Evolutionary conservation across 352 stramenopile genomes (phyloP).

Genomic region (Phytophthora nicotianae): DNA sequence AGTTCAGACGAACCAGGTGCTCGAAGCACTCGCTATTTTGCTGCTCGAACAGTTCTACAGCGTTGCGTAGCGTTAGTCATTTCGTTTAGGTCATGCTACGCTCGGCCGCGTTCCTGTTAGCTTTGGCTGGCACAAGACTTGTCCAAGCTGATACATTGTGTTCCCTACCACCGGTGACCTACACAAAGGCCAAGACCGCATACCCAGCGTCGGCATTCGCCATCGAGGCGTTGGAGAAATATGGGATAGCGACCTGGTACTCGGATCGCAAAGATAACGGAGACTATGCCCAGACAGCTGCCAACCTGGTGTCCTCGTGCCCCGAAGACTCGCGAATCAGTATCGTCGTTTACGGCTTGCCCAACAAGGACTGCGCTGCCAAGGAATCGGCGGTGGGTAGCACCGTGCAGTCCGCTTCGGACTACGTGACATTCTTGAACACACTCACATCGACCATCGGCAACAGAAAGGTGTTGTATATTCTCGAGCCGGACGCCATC

Average conservation of each 20-base stretch:
- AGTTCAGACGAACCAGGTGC: slow-evolving; percentile 11
- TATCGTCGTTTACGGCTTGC: slow-evolving; percentile 73
- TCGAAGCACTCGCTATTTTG: slow-evolving; percentile 28
- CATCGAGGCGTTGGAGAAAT: slow-evolving; percentile 55
- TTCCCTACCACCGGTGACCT: slow-evolving; percentile 50
- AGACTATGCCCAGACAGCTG: slow-evolving; percentile 41
- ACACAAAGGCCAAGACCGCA: slow-evolving; percentile 45
- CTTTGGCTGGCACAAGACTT: neutral
- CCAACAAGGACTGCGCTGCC: slow-evolving; percentile 76
- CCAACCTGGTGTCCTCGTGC: slow-evolving; percentile 44
- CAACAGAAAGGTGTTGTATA: slow-evolving; percentile 63
- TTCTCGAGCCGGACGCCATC: slow-evolving; percentile 74
- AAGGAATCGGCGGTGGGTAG: slow-evolving; percentile 48
- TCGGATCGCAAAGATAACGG: slow-evolving; percentile 48
- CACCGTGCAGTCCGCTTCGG: slow-evolving; percentile 39
- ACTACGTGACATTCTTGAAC: slow-evolving; percentile 61
- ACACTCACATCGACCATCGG: slow-evolving; percentile 52
- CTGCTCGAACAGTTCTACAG: slow-evolving; percentile 14
- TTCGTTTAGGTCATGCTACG: slow-evolving; percentile 18
- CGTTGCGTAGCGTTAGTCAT: slow-evolving; percentile 7
- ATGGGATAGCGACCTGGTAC: slow-evolving; percentile 73
- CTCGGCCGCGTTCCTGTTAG: slow-evolving; percentile 21
- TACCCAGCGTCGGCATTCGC: slow-evolving; percentile 56
- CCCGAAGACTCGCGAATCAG: slow-evolving; percentile 48
- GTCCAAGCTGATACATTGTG: slow-evolving; percentile 52